A percentile compares a stretch with the other conserved stretches of the same genome.
Conservation (phyloP, 2,329 filamentous ascomycete genomes). For the Hymenoscyphus fructigenus region DNA sequence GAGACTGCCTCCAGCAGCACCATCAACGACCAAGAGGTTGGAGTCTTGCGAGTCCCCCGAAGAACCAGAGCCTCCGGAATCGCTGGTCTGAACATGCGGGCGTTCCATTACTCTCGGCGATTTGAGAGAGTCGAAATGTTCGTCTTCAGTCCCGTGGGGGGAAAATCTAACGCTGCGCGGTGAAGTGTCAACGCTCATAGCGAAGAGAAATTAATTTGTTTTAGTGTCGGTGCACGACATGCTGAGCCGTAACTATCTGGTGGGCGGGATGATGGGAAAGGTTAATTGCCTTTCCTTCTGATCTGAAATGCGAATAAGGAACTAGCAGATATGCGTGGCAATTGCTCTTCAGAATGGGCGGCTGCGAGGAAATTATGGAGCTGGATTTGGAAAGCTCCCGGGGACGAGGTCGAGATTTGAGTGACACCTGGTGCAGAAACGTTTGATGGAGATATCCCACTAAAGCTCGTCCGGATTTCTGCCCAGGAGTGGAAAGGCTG, state of each 20-base stretch:
- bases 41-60: constrained; percentile 40
- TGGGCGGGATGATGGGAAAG: neutral
- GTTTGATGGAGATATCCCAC: too few relatives aligned
- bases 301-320: neutral
- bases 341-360: neutral
- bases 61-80: constrained; percentile 50
- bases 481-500: too few relatives aligned
- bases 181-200: constrained; percentile 47
- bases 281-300: neutral
- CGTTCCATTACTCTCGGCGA: constrained; percentile 37
- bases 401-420: too few relatives aligned
- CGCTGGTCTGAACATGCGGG: constrained; percentile 36
- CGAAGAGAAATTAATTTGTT: constrained; percentile 12
- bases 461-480: too few relatives aligned
- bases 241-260: constrained; percentile 4
- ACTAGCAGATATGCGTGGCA: neutral
- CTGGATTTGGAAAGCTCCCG: too few relatives aligned
- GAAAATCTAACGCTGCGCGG: constrained; percentile 59
- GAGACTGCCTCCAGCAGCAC: constrained; percentile 20
- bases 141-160: constrained; percentile 49
- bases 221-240: constrained; percentile 20
- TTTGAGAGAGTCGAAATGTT: constrained; percentile 45
- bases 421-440: too few relatives aligned
- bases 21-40: constrained; percentile 22
- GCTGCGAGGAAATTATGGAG: too few relatives aligned